phyloP scores from a whole-genome alignment of 768 basidiomycete genomes.

The Cantharellus anzutake region DNA sequence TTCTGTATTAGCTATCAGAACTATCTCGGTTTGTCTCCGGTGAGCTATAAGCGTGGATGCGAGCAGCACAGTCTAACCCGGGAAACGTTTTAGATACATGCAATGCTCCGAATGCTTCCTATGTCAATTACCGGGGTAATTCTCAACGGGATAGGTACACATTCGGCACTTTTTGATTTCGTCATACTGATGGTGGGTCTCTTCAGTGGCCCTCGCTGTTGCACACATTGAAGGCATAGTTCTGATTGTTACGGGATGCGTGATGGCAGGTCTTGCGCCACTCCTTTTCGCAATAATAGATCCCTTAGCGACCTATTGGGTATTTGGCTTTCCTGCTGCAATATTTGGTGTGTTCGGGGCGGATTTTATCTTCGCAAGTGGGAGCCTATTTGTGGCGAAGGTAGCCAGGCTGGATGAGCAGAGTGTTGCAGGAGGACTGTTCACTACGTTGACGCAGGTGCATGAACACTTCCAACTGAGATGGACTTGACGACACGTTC shows the following conservation, averaged over 20 bases:
- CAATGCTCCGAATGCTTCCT: constrained; percentile 49
- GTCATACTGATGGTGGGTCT: neutral
- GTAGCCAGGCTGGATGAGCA: constrained; percentile 49
- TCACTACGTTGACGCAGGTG: constrained; percentile 64
- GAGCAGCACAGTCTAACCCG: neutral
- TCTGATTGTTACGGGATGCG: constrained; percentile 20
- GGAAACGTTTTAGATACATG: constrained; percentile 12
- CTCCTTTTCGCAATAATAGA: constrained; percentile 52
- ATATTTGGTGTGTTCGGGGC: constrained; percentile 49
- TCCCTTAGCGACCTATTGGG: constrained; percentile 45
- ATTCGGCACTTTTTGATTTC: neutral
- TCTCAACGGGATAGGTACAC: constrained; percentile 28
- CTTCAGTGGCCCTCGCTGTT: constrained; percentile 34
- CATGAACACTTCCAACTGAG: constrained; percentile 5
- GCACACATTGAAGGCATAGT: constrained; percentile 33
- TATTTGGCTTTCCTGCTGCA: constrained; percentile 52
- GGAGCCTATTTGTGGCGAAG: constrained; percentile 57
- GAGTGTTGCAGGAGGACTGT: constrained; percentile 53
- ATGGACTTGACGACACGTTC: neutral
- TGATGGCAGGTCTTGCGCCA: neutral
- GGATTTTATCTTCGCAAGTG: constrained; percentile 57
- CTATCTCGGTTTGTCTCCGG: constrained; percentile 32
- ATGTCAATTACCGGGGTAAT: constrained; percentile 47
- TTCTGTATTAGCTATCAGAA: constrained; percentile 38
- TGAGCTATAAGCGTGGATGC: constrained; percentile 13